Evolutionary conservation across 176 grass and related monocot species (phyloP).

Genomic region (Sorghum bicolor): DNA sequence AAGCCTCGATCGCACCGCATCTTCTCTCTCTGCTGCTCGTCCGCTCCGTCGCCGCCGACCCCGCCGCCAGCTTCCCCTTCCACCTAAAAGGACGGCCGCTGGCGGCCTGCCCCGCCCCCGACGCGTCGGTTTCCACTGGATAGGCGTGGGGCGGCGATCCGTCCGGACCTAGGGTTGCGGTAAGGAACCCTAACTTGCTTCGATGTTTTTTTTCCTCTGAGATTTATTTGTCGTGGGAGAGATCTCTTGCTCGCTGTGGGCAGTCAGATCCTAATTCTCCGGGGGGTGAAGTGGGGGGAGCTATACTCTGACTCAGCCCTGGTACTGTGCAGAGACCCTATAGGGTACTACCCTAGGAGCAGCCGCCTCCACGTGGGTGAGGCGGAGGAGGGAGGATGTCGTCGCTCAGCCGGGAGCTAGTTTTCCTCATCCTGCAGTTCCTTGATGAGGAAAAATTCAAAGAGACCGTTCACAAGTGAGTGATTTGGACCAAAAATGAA

Average conservation of each 20-base stretch:
- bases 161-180: conserved; percentile 1
- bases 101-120: not conserved
- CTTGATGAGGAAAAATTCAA: conserved; percentile 96
- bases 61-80: not conserved
- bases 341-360: conserved; percentile 10
- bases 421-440: conserved; percentile 91
- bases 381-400: conserved; percentile 46
- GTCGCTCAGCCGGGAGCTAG: conserved; percentile 66
- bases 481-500: not conserved
- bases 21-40: not conserved
- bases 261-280: not conserved
- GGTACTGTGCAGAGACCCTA: conserved; percentile 19
- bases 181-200: conserved; percentile 38
- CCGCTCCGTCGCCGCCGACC: conserved; percentile 4
- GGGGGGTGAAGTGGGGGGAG: not conserved
- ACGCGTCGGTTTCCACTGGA: not conserved
- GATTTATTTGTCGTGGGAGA: conserved; percentile 17
- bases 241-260: conserved; percentile 9
- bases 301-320: not conserved
- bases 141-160: conserved; percentile 31
- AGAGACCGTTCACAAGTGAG: conserved; percentile 81
- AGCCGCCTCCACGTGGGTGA: conserved; percentile 37
- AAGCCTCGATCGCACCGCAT: conserved; percentile 23
- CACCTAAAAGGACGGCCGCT: not conserved
- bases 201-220: not conserved